phyloP scores from a whole-genome alignment of 345 rosid genomes.

The Gossypium rotundifolium region DNA sequence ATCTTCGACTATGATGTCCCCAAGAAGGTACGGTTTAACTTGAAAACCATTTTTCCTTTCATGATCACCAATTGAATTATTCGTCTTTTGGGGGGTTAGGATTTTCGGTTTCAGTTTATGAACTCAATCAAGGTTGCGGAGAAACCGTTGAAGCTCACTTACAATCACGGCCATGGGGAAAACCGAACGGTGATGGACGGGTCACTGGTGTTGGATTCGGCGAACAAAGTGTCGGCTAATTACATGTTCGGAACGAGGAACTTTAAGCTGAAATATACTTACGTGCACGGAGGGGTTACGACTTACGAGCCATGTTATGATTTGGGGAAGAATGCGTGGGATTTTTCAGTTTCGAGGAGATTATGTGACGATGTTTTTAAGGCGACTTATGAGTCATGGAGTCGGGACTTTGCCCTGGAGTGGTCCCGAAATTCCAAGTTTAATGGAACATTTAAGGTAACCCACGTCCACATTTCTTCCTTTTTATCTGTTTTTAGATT shows the following conservation, averaged over 20 bases:
- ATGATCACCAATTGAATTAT: no score
- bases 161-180: slow-evolving; percentile 21
- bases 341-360: slow-evolving; percentile 57
- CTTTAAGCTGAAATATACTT: slow-evolving; percentile 77
- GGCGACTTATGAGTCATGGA: slow-evolving; percentile 76
- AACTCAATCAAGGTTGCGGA: background rate
- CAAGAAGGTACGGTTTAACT: slow-evolving; percentile 37
- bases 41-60: background rate
- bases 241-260: slow-evolving; percentile 60
- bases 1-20: slow-evolving; percentile 72
- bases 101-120: slow-evolving; percentile 1
- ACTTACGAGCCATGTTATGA: slow-evolving; percentile 81
- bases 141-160: background rate
- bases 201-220: slow-evolving; percentile 46
- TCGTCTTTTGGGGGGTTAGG: background rate
- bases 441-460: slow-evolving; percentile 66
- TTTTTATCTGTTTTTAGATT: background rate
- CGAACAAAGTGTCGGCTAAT: slow-evolving; percentile 74
- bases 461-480: background rate
- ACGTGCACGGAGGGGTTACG: slow-evolving; percentile 52
- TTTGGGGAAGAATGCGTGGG: slow-evolving; percentile 74
- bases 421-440: slow-evolving; percentile 62
- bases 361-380: slow-evolving; percentile 53
- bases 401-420: slow-evolving; percentile 64
- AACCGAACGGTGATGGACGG: slow-evolving; percentile 66